phyloP scores from a whole-genome alignment of 176 grass and related monocot species.

The Musa schizocarpa region DNA sequence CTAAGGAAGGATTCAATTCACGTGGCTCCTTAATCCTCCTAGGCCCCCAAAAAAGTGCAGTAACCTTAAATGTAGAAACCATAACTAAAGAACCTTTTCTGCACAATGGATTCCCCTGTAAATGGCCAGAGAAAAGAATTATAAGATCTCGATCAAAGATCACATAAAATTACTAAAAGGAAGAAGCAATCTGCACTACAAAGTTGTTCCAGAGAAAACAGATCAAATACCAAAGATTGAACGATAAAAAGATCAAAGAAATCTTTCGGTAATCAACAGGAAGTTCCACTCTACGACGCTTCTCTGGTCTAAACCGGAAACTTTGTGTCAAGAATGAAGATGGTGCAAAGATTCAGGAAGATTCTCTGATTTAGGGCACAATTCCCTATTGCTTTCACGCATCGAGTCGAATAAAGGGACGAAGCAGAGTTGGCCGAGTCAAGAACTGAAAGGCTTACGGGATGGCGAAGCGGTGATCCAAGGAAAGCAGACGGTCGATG shows the following conservation, averaged over 20 bases:
- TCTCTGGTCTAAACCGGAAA: too few species aligned
- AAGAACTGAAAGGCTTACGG: background rate
- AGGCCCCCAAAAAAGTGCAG: constrained; percentile 60
- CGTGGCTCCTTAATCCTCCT: constrained; percentile 27
- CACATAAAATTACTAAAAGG: background rate
- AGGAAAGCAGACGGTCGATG: constrained; percentile 26
- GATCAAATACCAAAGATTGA: background rate
- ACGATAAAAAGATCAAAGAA: background rate
- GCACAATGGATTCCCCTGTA: constrained; percentile 27
- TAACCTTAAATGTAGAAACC: constrained; percentile 33
- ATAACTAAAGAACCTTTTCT: constrained; percentile 1
- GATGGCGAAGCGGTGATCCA: background rate
- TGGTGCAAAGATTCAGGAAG: background rate
- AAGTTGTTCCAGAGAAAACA: background rate
- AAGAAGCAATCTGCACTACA: background rate
- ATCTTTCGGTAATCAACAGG: too few species aligned
- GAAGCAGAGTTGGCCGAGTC: background rate
- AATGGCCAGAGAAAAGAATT: background rate
- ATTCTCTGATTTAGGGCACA: background rate
- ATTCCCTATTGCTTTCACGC: background rate
- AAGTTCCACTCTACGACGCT: too few species aligned
- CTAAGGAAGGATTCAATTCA: constrained; percentile 49
- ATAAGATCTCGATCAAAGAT: background rate
- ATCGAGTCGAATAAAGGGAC: background rate
- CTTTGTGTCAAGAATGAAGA: background rate